Conservation (phyloP, 352 stramenopile species). For the Aphanomyces euteiches region DNA sequence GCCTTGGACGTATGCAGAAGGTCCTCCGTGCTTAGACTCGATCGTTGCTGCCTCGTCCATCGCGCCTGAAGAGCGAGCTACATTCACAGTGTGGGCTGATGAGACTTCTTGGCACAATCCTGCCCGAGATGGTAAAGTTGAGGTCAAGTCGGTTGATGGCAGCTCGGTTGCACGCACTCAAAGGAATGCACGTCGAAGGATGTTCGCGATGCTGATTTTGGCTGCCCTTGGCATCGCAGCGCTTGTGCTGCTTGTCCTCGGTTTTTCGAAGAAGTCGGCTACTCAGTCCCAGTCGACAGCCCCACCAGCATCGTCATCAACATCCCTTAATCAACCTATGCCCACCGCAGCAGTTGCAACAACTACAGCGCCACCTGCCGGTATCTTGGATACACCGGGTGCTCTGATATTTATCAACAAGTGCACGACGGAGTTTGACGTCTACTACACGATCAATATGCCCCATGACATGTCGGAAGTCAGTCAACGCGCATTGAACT, state of each 20-base stretch:
- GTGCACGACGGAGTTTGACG: not conserved
- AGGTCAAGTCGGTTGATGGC: too few relatives aligned
- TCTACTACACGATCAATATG: conserved; percentile 4
- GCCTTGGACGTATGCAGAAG: not conserved
- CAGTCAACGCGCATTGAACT: not conserved
- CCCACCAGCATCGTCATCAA: not conserved
- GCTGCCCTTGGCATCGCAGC: too few relatives aligned
- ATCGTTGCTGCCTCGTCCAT: conserved; percentile 3
- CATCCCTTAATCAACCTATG: not conserved
- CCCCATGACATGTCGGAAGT: not conserved
- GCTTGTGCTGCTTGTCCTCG: too few relatives aligned
- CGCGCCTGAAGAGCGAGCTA: conserved; percentile 1
- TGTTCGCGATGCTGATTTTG: too few relatives aligned
- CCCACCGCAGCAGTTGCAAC: not conserved
- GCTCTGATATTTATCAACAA: conserved; percentile 10
- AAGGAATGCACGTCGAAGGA: too few relatives aligned
- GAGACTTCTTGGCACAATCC: not conserved
- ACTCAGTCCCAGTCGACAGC: too few relatives aligned
- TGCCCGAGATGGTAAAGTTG: too few relatives aligned
- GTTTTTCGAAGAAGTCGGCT: too few relatives aligned
- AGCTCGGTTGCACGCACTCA: too few relatives aligned
- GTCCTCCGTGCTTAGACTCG: conserved; percentile 1
- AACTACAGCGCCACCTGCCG: not conserved
- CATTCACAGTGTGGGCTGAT: not conserved
- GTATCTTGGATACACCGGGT: not conserved